These are phyloP conservation scores for Globisporangium middletonii DNA, from an alignment of 352 stramenopile genomes.

Conservation along the genomic window DNA sequence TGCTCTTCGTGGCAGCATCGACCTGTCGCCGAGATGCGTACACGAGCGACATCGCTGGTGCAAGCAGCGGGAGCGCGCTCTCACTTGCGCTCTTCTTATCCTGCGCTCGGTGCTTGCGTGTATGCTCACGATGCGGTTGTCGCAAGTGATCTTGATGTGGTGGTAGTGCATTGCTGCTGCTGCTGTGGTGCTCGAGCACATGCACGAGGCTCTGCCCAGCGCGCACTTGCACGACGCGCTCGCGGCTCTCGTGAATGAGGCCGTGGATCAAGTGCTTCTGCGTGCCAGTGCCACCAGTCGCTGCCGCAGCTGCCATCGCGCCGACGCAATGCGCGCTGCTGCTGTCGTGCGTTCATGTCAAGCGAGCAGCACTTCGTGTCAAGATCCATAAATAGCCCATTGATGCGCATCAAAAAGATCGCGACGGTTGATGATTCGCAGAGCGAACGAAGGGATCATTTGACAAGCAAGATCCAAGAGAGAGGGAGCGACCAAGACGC, in stretches of 20 bases:
- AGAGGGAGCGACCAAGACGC: background rate
- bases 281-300: background rate
- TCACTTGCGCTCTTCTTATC: background rate
- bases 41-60: conserved; percentile 11
- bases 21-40: conserved; percentile 5
- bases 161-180: background rate
- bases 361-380: background rate
- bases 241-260: conserved; percentile 51
- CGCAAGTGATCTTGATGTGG: background rate
- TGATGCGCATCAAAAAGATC: conserved; percentile 1
- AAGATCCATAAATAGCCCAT: background rate
- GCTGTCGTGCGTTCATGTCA: background rate
- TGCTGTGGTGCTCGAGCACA: conserved; percentile 20
- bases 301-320: background rate
- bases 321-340: background rate
- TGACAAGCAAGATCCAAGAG: background rate
- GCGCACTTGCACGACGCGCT: conserved; percentile 49
- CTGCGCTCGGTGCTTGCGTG: background rate
- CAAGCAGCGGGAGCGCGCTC: background rate
- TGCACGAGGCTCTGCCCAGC: conserved; percentile 38
- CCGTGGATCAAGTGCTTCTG: conserved; percentile 51
- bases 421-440: background rate
- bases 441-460: no score
- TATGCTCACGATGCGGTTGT: background rate
- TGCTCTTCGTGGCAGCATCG: background rate